A percentile compares a stretch with the other conserved stretches of the same genome.
phyloP scores from a whole-genome alignment of 139 green algal species.

The Chlamydomonas incerta region DNA sequence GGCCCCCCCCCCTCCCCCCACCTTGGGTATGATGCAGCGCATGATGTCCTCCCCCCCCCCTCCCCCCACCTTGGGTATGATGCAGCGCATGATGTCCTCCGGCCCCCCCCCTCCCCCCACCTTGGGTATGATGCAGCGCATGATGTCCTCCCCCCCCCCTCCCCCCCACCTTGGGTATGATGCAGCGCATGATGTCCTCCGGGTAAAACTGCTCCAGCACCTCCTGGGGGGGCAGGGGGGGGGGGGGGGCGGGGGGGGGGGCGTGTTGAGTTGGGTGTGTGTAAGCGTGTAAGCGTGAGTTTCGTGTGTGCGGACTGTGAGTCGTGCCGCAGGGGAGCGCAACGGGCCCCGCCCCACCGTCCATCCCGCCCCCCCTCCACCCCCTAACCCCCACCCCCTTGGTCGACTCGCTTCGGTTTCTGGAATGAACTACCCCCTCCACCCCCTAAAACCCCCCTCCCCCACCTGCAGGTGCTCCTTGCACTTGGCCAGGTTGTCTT shows the following conservation, averaged over 20 bases:
- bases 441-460: neutral
- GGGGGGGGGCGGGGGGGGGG: no score
- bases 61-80: no score
- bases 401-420: no score
- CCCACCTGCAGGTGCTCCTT: slow-evolving; percentile 27
- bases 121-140: no score
- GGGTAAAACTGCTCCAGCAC: slow-evolving; percentile 13
- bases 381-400: neutral
- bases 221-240: neutral
- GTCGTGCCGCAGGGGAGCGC: neutral
- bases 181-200: slow-evolving; percentile 7
- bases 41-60: no score
- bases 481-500: slow-evolving; percentile 14
- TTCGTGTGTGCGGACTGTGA: neutral
- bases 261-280: neutral
- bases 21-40: no score
- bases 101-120: no score
- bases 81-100: no score
- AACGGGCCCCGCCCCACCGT: no score
- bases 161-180: neutral
- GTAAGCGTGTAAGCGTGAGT: no score
- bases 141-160: no score
- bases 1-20: no score
- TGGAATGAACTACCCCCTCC: neutral
- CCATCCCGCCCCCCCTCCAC: neutral